Evolutionary conservation across 2,329 filamentous ascomycete genomes (phyloP).

Genomic region (Hypocreales sp.): DNA sequence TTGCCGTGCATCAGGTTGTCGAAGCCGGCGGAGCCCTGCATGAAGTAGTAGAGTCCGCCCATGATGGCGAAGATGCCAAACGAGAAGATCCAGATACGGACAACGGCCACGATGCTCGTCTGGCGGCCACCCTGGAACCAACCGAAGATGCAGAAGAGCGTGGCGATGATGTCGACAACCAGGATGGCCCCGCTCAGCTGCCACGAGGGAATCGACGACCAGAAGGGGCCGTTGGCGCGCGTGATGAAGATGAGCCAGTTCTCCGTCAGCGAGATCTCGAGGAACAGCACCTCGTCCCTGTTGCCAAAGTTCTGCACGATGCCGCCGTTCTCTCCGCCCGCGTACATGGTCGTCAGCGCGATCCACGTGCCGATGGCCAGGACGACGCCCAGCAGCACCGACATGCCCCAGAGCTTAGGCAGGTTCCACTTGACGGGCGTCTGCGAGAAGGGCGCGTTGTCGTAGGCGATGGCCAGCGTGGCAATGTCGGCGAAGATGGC

Average conservation of each 20-base stretch:
- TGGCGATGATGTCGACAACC: slow-evolving; percentile 69
- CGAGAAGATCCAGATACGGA: slow-evolving; percentile 84
- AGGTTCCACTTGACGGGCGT: slow-evolving; percentile 90
- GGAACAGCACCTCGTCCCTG: slow-evolving; percentile 70
- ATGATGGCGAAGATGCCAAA: slow-evolving; percentile 80
- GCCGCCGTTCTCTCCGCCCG: slow-evolving; percentile 53
- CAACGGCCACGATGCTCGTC: slow-evolving; percentile 68
- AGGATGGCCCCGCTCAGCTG: slow-evolving; percentile 67
- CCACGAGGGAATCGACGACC: slow-evolving; percentile 80
- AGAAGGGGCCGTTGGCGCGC: slow-evolving; percentile 83
- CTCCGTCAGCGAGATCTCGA: slow-evolving; percentile 80
- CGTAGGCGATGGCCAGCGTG: slow-evolving; percentile 83
- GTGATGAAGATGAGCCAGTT: slow-evolving; percentile 98
- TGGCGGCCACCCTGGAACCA: slow-evolving; percentile 53
- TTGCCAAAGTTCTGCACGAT: slow-evolving; percentile 83
- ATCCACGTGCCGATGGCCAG: slow-evolving; percentile 80
- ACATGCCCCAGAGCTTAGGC: slow-evolving; percentile 89
- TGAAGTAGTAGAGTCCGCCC: slow-evolving; percentile 58
- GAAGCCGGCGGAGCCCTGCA: slow-evolving; percentile 68
- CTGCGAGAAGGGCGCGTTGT: slow-evolving; percentile 78
- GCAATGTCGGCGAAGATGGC: slow-evolving; percentile 91
- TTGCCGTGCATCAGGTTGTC: slow-evolving; percentile 91
- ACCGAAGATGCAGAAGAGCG: slow-evolving; percentile 73
- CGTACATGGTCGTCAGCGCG: slow-evolving; percentile 72
- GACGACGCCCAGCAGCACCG: slow-evolving; percentile 65